Base-by-base conservation (phyloP, 1,284 basidiomycete species). In the Sanghuangporus weigelae region DNA sequence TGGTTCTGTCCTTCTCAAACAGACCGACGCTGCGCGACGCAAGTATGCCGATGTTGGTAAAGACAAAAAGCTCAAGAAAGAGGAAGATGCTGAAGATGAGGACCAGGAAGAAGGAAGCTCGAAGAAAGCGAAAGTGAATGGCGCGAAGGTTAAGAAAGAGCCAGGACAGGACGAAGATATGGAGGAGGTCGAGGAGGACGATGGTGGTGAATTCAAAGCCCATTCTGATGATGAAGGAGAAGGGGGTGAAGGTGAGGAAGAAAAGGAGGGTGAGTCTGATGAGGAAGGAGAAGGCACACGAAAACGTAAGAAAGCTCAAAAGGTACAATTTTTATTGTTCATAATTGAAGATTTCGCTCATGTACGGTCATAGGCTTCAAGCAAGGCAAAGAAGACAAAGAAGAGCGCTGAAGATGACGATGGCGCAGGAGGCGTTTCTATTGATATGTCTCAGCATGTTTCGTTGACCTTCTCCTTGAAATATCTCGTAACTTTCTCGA, bases 401-500 rank as follows among this genome's bases (percentile, higher is more conserved):
- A 69, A 66, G 61, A 46, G 58, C 3, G 76, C 69, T 40, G 71
- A 73, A 12, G 71, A 71, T 16, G 75, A 82, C 3, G 81, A 80
- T 7, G 67, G 72, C 1, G 73, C 75, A 7, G 83, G 79, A 57
- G 86, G 84, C 57, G 90, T 96, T 61, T 76, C 79, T 67, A 93
- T 98, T 72, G 87, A 92, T 76, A 89, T 96, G 81, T 93, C 94
- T 73, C 89, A 92, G 75, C 88, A 93, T 69, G 96, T 99, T 68
- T 89, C 88, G 48, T 81, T 99, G 62, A 98, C 95, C 1, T 99
- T 99, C 80, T 95, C 92, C 42, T 83, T 98, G 72, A 98, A 99
- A 77, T 99, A 99, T 78, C 87, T 99, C 36, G 87, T 92, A 75
- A 98, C 98, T 81, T 99, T 99, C 75, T 88, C 95, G 65, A 99